Base-by-base conservation (phyloP, 2,329 filamentous ascomycete genomes). In the Colletotrichum endophyticum region DNA sequence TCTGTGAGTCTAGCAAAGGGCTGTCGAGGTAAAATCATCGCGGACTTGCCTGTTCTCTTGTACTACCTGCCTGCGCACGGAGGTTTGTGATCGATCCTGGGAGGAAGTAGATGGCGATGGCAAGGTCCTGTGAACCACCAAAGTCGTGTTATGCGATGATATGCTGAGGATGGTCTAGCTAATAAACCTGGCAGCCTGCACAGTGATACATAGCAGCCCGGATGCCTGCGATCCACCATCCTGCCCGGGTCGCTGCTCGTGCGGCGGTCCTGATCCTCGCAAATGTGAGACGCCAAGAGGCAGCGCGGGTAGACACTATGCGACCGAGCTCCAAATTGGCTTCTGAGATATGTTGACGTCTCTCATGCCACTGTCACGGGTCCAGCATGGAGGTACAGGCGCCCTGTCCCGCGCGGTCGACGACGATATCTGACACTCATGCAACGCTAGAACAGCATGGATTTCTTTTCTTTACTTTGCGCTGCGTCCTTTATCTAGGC, bases 121-220 rank as follows among this genome's bases (percentile, higher is more conserved):
- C 9, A 44, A 44, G 39, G 39, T 44, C 9, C 39, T 44, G 9
- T 3, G 19, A 44, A 7, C 5, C 19, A 44, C 0, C 39, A 6
- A 44, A 44, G 39, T 44, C 39, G 5, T 44, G 19, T 7, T n/a
- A n/a, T 44, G 39, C 5, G 39, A 44, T n/a, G 39, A 44, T 3
- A 7, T 2, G 39, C 39, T 4, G 39, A 44, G 39, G 9, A 5
- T 44, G 5, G 3, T 0, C 3, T n/a, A 44, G 39, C 39, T 6
- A 7, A 0, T 19, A 44, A 44, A 44, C 16, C 16, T 5, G 16
- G 1, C 36, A 2, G 39, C 19, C 0, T 49, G 1, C 19, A 4
- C 3, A 49, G 6, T 49, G 39, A 4, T 49, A n/a, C 5, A 1
- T 6, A 11, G 16, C 36, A 44, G 16, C 36, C 36, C 8, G 16